Base-by-base conservation (phyloP, 2,329 filamentous ascomycete genomes). In the Ustulina deusta region DNA sequence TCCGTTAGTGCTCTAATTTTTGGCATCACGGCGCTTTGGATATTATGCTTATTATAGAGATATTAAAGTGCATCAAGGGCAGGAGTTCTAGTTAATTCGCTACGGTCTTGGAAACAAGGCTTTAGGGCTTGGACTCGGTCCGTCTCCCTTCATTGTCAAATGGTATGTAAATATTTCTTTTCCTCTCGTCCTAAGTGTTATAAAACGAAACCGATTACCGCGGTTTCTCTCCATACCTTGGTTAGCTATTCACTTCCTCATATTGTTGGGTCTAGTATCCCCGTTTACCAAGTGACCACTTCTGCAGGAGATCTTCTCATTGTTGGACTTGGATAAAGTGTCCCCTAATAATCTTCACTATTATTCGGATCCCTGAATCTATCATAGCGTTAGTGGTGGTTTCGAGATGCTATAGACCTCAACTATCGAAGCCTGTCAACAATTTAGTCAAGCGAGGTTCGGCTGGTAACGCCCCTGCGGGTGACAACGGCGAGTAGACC, bases 301-400 rank as follows among this genome's bases (percentile, higher is more conserved):
- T 52, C 46, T 51, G 46, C 52, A 60, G 51, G 36, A 48, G 46
- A 63, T 59, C 46, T 65, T 46, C 34, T 60, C 20, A 40, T 61
- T 55, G 13, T 46, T 51, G 34, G 32, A 34, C 54, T 57, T 48
- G 22, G 27, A 58, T 44, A 54, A 58, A 38, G 38, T 49, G 51
- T 29, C 36, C 38, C 40, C 46, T 60, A 40, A 65, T 55, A 54
- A 25, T 22, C 36, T 15, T 54, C 59, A 20, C 46, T 56, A 34
- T 44, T 42, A 57, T 63, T 48, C 22, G 25, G 29, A 58, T 63
- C 59, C 56, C 56, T 65, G 62, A 52, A 52, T 58, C 61, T 59
- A 61, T 48, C 63, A 57, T 58, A 51, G 52, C 56, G 49, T 61
- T 57, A 60, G 59, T 69, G 34, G 68, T 70, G 52, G 62, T 40